phyloP scores from a whole-genome alignment of 306 rosid genomes.

The cucumber (Cucumis sativus) region Cucumber_9930_V3 NC_026661.2:5382501-5383000 shows the following conservation, averaged over 20 bases:
- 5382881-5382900: background rate
- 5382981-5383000: slow-evolving; percentile 33
- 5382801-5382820: slow-evolving; percentile 24
- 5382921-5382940: slow-evolving; percentile 21
- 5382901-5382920: slow-evolving; percentile 12
- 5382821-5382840: slow-evolving; percentile 20
- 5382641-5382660: slow-evolving; percentile 18
- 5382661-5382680: slow-evolving; percentile 1
- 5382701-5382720: slow-evolving; percentile 19
- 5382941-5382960: slow-evolving; percentile 12
- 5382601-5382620: slow-evolving; percentile 17
- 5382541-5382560: background rate
- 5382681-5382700: slow-evolving; percentile 8
- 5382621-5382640: slow-evolving; percentile 4
- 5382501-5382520: slow-evolving; percentile 2
- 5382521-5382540: background rate
- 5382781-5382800: slow-evolving; percentile 20
- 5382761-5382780: slow-evolving; percentile 23
- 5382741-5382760: slow-evolving; percentile 14
- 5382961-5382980: slow-evolving; percentile 20
- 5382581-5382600: slow-evolving; percentile 15
- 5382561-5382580: slow-evolving; percentile 19
- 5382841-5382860: slow-evolving; percentile 36
- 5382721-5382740: slow-evolving; percentile 15
- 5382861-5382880: slow-evolving; percentile 32